Base-by-base conservation (phyloP, 2,329 filamentous ascomycete species). In the Pyricularia grisea region DNA sequence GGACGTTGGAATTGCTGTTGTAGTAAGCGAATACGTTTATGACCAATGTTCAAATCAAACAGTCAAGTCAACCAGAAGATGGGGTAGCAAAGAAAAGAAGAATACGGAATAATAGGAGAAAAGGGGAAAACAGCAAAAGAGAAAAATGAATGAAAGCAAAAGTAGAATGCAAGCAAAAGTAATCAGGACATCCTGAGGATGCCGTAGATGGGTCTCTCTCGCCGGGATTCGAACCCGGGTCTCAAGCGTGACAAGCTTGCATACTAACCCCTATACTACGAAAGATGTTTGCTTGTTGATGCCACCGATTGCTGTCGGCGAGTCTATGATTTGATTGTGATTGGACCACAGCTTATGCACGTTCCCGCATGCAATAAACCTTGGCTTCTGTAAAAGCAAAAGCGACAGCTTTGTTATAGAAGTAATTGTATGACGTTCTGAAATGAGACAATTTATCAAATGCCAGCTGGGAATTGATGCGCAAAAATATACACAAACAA, bases 261-360 rank as follows among this genome's bases (percentile, higher is more conserved):
- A 67, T 70, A 64, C 67, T 68, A 68, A 64, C 67, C 67, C 50
- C 67, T 68, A 68, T 68, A 68, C 67, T 33, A 68, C 67, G 63
- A 36, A 61, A 68, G 67, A 68, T 55, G 20, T 20, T 55, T 20
- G 20, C 17, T 55, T n/a, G 20, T 55, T 55, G 20, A 6, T 55
- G 42, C 7, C 42, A n/a, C 17, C 5, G 17, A 5, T 2, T 3
- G 14, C 36, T 20, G 36, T 1, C 3, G 36, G 6, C 4, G 20
- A 2, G 4, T 17, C 33, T 36, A 55, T 20, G 42, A 55, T 0
- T 3, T 7, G 4, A n/a, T 9, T 55, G 42, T 55, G 42, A 55
- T 55, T 55, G 42, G 17, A n/a, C 42, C 42, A n/a, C 17, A 55
- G 42, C 42, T 55, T 5, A 55, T 55, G 20, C 42, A 55, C 42